Percentiles rank a stretch among this genome's conserved stretches.
phyloP scores from a whole-genome alignment of 1,284 basidiomycete genomes.

The Amylostereum chailletii region DNA sequence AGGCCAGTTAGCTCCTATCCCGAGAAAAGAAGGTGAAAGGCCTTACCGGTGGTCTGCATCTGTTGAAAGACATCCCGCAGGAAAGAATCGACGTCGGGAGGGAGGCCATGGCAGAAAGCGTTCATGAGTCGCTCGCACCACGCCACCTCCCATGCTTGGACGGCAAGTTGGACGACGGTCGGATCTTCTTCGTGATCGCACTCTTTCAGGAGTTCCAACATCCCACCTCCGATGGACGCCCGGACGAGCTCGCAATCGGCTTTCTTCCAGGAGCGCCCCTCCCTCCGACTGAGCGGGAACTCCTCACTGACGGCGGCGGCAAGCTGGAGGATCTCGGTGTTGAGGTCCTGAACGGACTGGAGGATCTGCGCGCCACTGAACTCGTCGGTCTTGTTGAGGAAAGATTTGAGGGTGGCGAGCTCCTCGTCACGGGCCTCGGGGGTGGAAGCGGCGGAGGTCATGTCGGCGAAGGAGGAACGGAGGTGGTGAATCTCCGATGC shows the following conservation, averaged over 20 bases:
- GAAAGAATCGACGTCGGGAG: conserved; percentile 23
- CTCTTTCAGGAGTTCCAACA: conserved; percentile 20
- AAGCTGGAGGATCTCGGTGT: conserved; percentile 28
- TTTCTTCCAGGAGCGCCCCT: conserved; percentile 15
- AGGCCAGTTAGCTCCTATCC: not conserved
- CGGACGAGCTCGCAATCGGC: conserved; percentile 23
- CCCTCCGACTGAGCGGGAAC: conserved; percentile 19
- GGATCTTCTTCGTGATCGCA: conserved; percentile 25
- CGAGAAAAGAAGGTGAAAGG: not conserved
- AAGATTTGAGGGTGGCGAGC: conserved; percentile 24
- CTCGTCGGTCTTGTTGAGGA: conserved; percentile 30
- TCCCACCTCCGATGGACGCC: conserved; percentile 20
- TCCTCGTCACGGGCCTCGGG: conserved; percentile 21
- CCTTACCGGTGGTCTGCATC: conserved; percentile 26
- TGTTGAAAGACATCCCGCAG: conserved; percentile 24
- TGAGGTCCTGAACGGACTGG: conserved; percentile 28
- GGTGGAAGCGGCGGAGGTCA: conserved; percentile 12
- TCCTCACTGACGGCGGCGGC: conserved; percentile 27
- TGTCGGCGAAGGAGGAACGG: conserved; percentile 9
- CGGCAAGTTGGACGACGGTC: conserved; percentile 29
- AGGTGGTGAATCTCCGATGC: conserved; percentile 10
- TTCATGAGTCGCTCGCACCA: conserved; percentile 26
- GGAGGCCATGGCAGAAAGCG: conserved; percentile 27
- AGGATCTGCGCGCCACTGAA: conserved; percentile 28
- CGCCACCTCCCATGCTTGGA: conserved; percentile 31